Conservation (phyloP, 2,329 filamentous ascomycete species). For the Parascedosporium putredinis region DNA sequence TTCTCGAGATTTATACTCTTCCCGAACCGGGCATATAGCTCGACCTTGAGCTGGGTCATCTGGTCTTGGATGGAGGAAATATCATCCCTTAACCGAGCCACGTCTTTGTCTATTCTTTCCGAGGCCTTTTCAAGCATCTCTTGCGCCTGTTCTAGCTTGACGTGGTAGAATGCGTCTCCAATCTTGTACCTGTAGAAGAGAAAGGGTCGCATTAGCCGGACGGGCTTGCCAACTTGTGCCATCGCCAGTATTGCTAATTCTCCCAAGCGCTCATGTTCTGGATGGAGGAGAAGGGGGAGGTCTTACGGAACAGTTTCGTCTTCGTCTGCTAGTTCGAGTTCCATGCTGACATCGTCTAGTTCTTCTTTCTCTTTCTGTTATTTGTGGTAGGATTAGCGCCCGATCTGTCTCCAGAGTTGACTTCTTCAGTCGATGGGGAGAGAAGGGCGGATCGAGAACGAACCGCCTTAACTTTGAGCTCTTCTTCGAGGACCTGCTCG, state of each 20-base stretch:
- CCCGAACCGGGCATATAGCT: conserved; percentile 88
- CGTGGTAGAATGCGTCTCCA: conserved; percentile 86
- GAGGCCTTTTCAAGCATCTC: conserved; percentile 67
- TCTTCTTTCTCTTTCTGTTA: conserved; percentile 98
- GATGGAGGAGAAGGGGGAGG: not conserved
- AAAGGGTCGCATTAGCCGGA: conserved; percentile 11
- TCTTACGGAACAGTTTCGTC: conserved; percentile 84
- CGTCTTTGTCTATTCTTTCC: conserved; percentile 65
- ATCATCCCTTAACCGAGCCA: conserved; percentile 66
- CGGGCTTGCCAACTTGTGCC: no score
- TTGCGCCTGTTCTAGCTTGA: conserved; percentile 76
- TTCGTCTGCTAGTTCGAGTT: conserved; percentile 91
- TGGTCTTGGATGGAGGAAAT: conserved; percentile 68
- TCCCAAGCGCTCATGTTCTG: not conserved
- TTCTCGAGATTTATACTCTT: conserved; percentile 88
- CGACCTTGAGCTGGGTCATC: conserved; percentile 82
- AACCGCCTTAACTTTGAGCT: conserved; percentile 70
- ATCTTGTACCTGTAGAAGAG: conserved; percentile 69
- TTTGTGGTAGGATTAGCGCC: not conserved
- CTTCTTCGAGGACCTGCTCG: conserved; percentile 67
- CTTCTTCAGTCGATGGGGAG: no score
- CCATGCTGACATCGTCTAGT: conserved; percentile 80
- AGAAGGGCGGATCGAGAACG: conserved; percentile 22
- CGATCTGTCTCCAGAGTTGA: no score
- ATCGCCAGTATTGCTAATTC: not conserved